Conservation (phyloP, 2,329 filamentous ascomycete genomes). For the Colletotrichum chrysophilum region DNA sequence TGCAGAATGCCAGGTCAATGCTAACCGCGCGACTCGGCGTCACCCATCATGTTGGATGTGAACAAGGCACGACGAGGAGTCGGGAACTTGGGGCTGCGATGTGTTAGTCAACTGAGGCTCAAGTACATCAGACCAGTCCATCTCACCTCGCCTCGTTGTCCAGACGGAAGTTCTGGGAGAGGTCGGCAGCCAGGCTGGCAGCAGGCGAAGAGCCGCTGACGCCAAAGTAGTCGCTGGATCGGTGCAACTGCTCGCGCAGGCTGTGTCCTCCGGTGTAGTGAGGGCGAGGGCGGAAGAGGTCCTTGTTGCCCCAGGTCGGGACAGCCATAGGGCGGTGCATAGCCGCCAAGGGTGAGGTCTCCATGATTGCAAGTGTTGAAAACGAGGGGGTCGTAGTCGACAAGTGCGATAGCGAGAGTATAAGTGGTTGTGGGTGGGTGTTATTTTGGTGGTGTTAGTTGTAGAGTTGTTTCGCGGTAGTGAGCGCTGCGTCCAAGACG, state of each 20-base stretch:
- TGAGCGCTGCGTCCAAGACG: slow-evolving; percentile 21
- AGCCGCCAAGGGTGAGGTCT: slow-evolving; percentile 90
- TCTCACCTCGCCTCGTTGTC: slow-evolving; percentile 82
- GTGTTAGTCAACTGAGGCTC: slow-evolving; percentile 23
- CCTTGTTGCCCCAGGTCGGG: slow-evolving; percentile 62
- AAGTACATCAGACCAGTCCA: too few species aligned
- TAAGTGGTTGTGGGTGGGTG: not conserved
- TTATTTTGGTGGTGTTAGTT: not conserved
- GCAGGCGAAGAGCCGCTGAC: slow-evolving; percentile 89
- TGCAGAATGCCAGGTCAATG: slow-evolving; percentile 23
- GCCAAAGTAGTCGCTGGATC: slow-evolving; percentile 79
- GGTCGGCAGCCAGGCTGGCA: slow-evolving; percentile 87
- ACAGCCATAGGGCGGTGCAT: slow-evolving; percentile 76
- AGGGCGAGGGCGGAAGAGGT: slow-evolving; percentile 57
- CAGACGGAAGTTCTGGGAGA: slow-evolving; percentile 96
- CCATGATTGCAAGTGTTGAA: slow-evolving; percentile 63
- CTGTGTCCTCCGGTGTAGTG: slow-evolving; percentile 65
- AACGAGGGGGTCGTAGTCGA: not conserved
- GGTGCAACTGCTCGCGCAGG: slow-evolving; percentile 76
- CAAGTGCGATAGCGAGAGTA: not conserved
- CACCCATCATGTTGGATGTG: slow-evolving; percentile 71
- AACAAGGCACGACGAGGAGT: slow-evolving; percentile 88
- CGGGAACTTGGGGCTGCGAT: slow-evolving; percentile 74
- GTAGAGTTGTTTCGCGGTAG: not conserved
- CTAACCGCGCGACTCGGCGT: slow-evolving; percentile 65